Evolutionary conservation across 495 filamentous ascomycete genomes (phyloP).

Genomic region (Pyrenula aspistea): DNA sequence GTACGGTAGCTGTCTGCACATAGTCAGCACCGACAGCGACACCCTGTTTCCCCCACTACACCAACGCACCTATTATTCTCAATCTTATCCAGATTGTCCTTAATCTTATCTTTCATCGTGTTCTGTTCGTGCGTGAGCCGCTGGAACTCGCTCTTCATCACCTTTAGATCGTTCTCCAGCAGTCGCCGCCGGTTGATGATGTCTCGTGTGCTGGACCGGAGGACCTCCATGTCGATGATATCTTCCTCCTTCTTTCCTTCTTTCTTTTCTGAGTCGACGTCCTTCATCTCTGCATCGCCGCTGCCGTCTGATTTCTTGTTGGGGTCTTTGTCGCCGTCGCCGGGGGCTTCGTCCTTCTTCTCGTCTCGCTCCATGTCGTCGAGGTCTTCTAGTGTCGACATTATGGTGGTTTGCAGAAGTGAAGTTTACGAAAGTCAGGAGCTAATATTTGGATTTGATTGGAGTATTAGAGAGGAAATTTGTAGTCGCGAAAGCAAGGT

Average conservation of each 20-base stretch:
- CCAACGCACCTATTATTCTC: conserved; percentile 82
- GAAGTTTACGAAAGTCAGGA: too few species aligned
- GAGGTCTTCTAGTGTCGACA: conserved; percentile 82
- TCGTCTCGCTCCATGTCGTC: conserved; percentile 67
- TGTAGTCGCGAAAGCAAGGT: too few species aligned
- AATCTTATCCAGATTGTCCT: conserved; percentile 97
- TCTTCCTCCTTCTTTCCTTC: conserved; percentile 61
- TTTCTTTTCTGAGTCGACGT: conserved; percentile 57
- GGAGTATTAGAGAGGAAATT: too few species aligned
- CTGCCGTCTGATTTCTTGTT: conserved; percentile 48
- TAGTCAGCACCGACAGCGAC: background rate
- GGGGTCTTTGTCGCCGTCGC: conserved; percentile 31
- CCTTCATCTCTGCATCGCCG: conserved; percentile 80
- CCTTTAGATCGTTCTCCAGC: conserved; percentile 91
- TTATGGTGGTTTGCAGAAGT: conserved; percentile 28
- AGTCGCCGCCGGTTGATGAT: conserved; percentile 76
- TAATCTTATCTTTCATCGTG: conserved; percentile 94
- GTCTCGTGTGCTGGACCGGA: conserved; percentile 82
- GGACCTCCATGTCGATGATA: conserved; percentile 78
- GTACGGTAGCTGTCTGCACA: conserved; percentile 81
- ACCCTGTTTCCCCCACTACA: conserved; percentile 1
- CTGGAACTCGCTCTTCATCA: conserved; percentile 97
- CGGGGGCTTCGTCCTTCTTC: conserved; percentile 51
- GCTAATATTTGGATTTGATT: too few species aligned
- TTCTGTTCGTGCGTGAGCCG: conserved; percentile 89